Percentiles rank a stretch among this genome's conserved stretches.
Evolutionary conservation across 352 stramenopile genomes (phyloP).

Genomic region (Globisporangium nagaii): DNA sequence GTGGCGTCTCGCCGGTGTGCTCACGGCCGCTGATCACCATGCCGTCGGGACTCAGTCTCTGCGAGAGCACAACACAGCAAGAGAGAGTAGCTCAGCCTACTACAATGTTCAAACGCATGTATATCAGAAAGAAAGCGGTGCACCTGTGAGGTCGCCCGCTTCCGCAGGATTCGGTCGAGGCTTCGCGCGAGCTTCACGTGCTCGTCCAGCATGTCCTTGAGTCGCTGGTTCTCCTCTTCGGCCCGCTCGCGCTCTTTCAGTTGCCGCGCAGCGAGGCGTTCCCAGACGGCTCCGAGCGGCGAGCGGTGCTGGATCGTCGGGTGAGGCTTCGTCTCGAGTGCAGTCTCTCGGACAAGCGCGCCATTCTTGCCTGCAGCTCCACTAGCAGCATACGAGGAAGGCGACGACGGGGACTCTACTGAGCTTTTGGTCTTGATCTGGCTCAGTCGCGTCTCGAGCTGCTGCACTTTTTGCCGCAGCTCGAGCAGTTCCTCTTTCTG

Average conservation of each 20-base stretch:
- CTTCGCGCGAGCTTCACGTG: constrained; percentile 15
- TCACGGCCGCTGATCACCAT: constrained; percentile 9
- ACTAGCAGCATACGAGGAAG: not conserved
- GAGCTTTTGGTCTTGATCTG: not conserved
- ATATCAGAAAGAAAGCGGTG: not conserved
- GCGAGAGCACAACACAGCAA: not conserved
- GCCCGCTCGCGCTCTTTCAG: constrained; percentile 9
- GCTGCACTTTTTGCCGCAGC: constrained; percentile 11
- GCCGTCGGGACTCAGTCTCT: constrained; percentile 6
- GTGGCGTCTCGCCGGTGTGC: not conserved
- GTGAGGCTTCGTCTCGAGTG: not conserved
- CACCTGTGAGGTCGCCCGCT: constrained; percentile 6
- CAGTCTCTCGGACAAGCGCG: not conserved
- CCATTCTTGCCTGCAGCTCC: not conserved
- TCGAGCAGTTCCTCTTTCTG: constrained; percentile 11
- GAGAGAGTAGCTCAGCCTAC: not conserved
- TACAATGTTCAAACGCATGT: not conserved
- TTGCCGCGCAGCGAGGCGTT: constrained; percentile 7
- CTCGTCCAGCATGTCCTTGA: constrained; percentile 13
- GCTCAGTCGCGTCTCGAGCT: constrained; percentile 7
- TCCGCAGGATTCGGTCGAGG: constrained; percentile 10
- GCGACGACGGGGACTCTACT: not conserved
- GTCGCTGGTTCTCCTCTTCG: constrained; percentile 9
- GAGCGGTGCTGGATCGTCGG: constrained; percentile 7
- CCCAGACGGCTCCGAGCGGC: constrained; percentile 8